Percentiles rank a stretch among this genome's conserved stretches.
Conservation (phyloP, 2,329 filamentous ascomycete genomes). For the Talaromyces sp. region DNA sequence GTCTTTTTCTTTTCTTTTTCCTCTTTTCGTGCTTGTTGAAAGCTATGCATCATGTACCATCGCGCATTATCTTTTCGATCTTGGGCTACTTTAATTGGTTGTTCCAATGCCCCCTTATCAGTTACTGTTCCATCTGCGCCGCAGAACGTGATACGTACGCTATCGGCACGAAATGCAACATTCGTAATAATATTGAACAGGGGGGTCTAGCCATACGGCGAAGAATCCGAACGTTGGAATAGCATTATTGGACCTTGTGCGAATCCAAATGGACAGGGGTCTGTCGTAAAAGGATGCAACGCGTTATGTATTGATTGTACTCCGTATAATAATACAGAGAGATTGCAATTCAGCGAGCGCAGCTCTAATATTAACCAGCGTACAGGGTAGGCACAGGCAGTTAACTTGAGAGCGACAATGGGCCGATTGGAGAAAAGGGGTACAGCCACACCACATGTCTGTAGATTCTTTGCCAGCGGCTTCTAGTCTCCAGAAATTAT, state of each 20-base stretch:
- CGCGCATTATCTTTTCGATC: not conserved
- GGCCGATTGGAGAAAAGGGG: not conserved
- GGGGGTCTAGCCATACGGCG: not conserved
- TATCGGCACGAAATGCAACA: too few species aligned
- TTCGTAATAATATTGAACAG: not conserved
- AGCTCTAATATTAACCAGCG: not conserved
- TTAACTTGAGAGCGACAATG: not conserved
- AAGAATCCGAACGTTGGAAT: not conserved
- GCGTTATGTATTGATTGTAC: too few species aligned
- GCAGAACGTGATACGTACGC: too few species aligned
- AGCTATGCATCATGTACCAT: not conserved
- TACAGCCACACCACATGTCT: not conserved
- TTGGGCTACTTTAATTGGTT: too few species aligned
- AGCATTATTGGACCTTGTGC: not conserved
- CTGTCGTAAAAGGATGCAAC: not conserved
- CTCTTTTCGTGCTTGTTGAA: not conserved
- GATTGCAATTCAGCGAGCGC: too few species aligned
- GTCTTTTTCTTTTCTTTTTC: not conserved
- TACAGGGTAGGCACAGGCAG: not conserved
- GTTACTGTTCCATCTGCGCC: too few species aligned
- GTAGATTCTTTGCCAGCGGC: not conserved
- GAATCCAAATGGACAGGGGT: not conserved
- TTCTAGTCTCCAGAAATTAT: not conserved
- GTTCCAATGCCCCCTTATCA: too few species aligned
- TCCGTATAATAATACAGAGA: too few species aligned